Conservation (phyloP, 805 yeast genomes). For the Kuraishia piskuri region DNA sequence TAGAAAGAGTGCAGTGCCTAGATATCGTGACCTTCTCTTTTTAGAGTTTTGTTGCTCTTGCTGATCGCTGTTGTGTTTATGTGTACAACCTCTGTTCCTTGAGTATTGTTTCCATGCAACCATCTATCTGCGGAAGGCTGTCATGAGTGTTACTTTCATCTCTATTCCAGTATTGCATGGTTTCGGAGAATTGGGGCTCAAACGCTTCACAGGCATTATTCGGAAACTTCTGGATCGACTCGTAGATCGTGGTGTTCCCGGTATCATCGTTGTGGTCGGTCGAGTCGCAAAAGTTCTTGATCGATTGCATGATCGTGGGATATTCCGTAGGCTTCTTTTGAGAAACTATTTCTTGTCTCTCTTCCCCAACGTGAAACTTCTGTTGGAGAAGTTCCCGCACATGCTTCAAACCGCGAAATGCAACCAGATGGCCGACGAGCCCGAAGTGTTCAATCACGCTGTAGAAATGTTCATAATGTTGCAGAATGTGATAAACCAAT, state of each 20-base stretch:
- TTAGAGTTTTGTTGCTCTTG: background rate
- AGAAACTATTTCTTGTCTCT: background rate
- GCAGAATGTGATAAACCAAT: background rate
- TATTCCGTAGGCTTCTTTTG: background rate
- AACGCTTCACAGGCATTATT: background rate
- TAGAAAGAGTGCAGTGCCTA: no score
- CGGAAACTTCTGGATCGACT: background rate
- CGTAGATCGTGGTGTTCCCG: background rate
- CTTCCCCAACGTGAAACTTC: background rate
- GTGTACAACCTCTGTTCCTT: background rate
- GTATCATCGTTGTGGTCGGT: background rate
- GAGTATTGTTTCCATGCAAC: background rate
- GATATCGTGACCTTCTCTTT: no score
- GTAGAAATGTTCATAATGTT: background rate
- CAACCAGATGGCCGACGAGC: background rate
- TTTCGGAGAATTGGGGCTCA: background rate
- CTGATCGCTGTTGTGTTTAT: background rate
- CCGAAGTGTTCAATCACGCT: background rate
- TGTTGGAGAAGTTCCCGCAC: background rate
- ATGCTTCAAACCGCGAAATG: background rate
- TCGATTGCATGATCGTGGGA: background rate
- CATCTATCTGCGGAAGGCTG: background rate
- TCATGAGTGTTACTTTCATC: background rate
- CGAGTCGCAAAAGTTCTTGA: background rate
- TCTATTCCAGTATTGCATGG: background rate